Evolutionary conservation across 2,329 filamentous ascomycete species (phyloP).

Genomic region (Calonectria fujianensis): DNA sequence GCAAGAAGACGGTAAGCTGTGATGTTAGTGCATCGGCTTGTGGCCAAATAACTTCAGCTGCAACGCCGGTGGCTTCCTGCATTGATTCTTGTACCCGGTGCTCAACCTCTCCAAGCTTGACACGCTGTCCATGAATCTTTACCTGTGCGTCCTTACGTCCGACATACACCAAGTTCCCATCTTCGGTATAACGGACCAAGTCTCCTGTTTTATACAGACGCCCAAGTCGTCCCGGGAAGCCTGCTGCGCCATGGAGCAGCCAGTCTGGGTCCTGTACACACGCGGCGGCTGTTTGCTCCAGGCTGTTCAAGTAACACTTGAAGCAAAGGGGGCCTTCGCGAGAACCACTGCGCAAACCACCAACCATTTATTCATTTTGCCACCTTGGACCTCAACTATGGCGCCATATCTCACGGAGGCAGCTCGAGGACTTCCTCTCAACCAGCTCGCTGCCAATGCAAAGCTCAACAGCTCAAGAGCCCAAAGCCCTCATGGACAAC

Average conservation of each 20-base stretch:
- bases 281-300: no score
- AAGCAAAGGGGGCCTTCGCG: background rate
- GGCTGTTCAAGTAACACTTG: no score
- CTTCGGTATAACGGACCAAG: background rate
- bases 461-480: constrained; percentile 79
- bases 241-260: no score
- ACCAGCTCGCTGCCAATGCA: background rate
- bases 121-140: background rate
- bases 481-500: constrained; percentile 86
- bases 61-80: constrained; percentile 3
- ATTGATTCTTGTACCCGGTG: background rate
- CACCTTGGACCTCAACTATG: background rate
- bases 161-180: background rate
- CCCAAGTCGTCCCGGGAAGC: no score
- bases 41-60: constrained; percentile 34
- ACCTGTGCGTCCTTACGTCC: background rate
- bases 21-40: constrained; percentile 16
- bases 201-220: background rate
- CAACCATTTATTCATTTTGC: background rate
- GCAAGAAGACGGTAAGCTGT: constrained; percentile 4
- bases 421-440: background rate
- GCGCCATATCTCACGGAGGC: background rate
- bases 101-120: background rate
- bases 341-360: background rate
- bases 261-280: no score